phyloP scores from a whole-genome alignment of 768 basidiomycete genomes.

The Pleurotus ostreatus region DNA sequence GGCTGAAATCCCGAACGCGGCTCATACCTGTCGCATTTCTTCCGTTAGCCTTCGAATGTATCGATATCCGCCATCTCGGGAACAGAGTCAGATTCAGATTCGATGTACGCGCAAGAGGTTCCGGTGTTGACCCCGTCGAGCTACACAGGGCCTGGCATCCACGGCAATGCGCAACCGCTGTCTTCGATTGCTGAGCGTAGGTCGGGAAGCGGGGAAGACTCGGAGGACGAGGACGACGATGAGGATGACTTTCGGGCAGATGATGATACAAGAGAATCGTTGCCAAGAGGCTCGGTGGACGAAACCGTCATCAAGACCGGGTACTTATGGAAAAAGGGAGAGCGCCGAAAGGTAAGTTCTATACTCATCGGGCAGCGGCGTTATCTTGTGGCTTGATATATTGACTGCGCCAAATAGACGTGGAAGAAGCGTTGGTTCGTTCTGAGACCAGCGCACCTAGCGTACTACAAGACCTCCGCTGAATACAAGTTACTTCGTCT shows the following conservation, averaged over 20 bases:
- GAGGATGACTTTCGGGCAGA: slow-evolving; percentile 63
- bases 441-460: slow-evolving; percentile 83
- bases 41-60: slow-evolving; percentile 17
- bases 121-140: slow-evolving; percentile 27
- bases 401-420: slow-evolving; percentile 46
- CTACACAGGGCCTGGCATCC: slow-evolving; percentile 20
- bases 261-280: slow-evolving; percentile 34
- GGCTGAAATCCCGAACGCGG: background rate
- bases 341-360: slow-evolving; percentile 81
- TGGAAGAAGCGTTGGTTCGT: slow-evolving; percentile 99
- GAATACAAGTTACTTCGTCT: slow-evolving; percentile 92
- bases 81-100: slow-evolving; percentile 87
- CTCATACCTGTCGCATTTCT: slow-evolving; percentile 6
- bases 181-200: slow-evolving; percentile 77
- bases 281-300: slow-evolving; percentile 45
- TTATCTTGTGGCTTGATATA: too few relatives aligned
- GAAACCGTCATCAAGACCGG: slow-evolving; percentile 84
- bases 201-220: slow-evolving; percentile 69
- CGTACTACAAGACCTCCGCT: slow-evolving; percentile 94
- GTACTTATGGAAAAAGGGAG: slow-evolving; percentile 97
- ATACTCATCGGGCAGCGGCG: too few relatives aligned
- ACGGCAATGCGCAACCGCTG: slow-evolving; percentile 35
- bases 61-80: slow-evolving; percentile 46
- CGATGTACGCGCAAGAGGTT: slow-evolving; percentile 54
- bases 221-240: slow-evolving; percentile 68